Conservation (phyloP, 768 basidiomycete species). For the Suillus spraguei region DNA sequence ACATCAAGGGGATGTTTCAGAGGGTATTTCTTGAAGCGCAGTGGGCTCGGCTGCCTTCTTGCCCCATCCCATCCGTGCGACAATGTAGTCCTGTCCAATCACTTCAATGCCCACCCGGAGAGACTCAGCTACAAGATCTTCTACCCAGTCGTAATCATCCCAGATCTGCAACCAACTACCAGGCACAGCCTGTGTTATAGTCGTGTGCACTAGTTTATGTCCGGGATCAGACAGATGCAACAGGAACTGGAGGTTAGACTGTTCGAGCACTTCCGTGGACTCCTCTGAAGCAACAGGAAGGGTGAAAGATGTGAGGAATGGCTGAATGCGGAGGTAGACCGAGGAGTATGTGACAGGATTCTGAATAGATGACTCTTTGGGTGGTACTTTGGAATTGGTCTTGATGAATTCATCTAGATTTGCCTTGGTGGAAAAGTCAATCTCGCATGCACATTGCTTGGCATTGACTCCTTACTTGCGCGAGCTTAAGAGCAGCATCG, state of each 20-base stretch:
- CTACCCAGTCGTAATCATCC: constrained; percentile 96
- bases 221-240: constrained; percentile 72
- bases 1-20: constrained; percentile 7
- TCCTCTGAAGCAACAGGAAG: constrained; percentile 37
- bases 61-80: constrained; percentile 83
- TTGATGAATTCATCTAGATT: constrained; percentile 78
- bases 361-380: constrained; percentile 35
- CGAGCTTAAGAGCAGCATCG: constrained; percentile 80
- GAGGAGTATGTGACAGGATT: constrained; percentile 84
- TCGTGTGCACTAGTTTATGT: constrained; percentile 76
- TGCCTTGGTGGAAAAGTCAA: constrained; percentile 49
- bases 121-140: constrained; percentile 89
- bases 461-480: constrained; percentile 55
- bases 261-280: constrained; percentile 19
- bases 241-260: constrained; percentile 60
- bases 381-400: constrained; percentile 46
- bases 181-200: constrained; percentile 83
- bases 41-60: constrained; percentile 29
- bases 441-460: neutral
- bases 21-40: constrained; percentile 7
- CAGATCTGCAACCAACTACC: constrained; percentile 86
- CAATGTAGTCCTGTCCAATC: constrained; percentile 90
- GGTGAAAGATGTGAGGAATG: constrained; percentile 64
- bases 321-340: constrained; percentile 92
- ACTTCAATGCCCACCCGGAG: constrained; percentile 86